Conservation (phyloP, 2,329 filamentous ascomycete genomes). For the Microsporum audouinii region DNA sequence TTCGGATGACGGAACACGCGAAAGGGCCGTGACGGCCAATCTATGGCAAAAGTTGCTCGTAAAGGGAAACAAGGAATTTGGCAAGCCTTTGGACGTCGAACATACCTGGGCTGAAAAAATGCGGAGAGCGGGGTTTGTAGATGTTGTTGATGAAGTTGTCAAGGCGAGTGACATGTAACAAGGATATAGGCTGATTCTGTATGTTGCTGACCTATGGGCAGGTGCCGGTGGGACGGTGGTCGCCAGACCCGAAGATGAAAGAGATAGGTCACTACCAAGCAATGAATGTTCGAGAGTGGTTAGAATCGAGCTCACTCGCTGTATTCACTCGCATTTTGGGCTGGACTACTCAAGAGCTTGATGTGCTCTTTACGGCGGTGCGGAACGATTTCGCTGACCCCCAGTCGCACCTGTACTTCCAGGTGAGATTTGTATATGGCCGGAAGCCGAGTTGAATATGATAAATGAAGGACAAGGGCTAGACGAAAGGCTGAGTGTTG, state of each 20-base stretch:
- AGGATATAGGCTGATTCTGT: not conserved
- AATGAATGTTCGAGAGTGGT: slow-evolving; percentile 16
- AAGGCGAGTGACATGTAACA: slow-evolving; percentile 19
- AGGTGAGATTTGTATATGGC: slow-evolving; percentile 20
- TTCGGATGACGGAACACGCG: slow-evolving; percentile 26
- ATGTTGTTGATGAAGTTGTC: slow-evolving; percentile 26
- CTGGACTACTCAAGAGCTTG: slow-evolving; percentile 16
- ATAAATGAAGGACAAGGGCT: not conserved
- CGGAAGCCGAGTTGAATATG: slow-evolving; percentile 12
- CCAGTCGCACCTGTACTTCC: slow-evolving; percentile 6
- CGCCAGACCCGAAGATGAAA: slow-evolving; percentile 12
- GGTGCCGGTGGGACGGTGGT: slow-evolving; percentile 35
- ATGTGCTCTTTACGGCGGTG: slow-evolving; percentile 5
- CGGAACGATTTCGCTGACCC: slow-evolving; percentile 9
- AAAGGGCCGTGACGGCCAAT: slow-evolving; percentile 17
- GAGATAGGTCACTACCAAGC: slow-evolving; percentile 15
- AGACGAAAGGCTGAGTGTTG: not conserved
- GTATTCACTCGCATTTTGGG: slow-evolving; percentile 20
- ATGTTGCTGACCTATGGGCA: slow-evolving; percentile 6
- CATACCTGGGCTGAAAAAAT: slow-evolving; percentile 20
- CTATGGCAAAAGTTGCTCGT: slow-evolving; percentile 25
- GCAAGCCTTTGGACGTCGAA: slow-evolving; percentile 28
- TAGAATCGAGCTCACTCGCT: slow-evolving; percentile 19
- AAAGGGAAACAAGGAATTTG: slow-evolving; percentile 23
- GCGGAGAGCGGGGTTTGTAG: slow-evolving; percentile 23